phyloP scores from a whole-genome alignment of 2,329 filamentous ascomycete species.

The Penicillium vulpinum region DNA sequence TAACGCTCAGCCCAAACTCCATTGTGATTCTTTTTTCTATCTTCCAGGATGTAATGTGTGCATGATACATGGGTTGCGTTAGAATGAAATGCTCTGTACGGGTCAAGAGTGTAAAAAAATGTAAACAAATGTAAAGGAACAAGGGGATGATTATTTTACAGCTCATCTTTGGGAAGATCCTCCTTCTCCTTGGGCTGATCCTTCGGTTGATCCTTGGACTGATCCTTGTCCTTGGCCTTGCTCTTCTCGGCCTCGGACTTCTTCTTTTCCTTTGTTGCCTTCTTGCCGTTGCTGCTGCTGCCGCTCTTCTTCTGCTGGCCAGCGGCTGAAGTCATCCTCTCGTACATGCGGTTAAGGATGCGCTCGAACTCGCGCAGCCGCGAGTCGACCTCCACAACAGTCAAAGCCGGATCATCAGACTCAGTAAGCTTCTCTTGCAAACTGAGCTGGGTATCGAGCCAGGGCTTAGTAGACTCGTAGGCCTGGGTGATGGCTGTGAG shows the following conservation, averaged over 20 bases:
- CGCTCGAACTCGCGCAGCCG: slow-evolving; percentile 70
- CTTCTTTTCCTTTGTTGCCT: slow-evolving; percentile 31
- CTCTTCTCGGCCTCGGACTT: slow-evolving; percentile 33
- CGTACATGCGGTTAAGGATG: slow-evolving; percentile 37
- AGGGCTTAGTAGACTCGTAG: slow-evolving; percentile 64
- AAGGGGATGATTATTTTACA: slow-evolving; percentile 20
- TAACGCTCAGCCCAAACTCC: slow-evolving; percentile 17
- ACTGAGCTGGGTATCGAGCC: slow-evolving; percentile 71
- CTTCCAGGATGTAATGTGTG: slow-evolving; percentile 12
- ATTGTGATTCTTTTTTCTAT: slow-evolving; percentile 22
- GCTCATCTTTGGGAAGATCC: slow-evolving; percentile 35
- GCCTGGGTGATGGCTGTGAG: slow-evolving; percentile 64
- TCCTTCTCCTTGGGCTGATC: slow-evolving; percentile 26
- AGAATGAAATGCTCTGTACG: slow-evolving; percentile 19
- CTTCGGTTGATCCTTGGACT: slow-evolving; percentile 23
- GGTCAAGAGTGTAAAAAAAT: slow-evolving; percentile 4
- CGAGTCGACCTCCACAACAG: slow-evolving; percentile 68
- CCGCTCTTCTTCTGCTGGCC: slow-evolving; percentile 27
- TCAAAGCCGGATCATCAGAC: slow-evolving; percentile 73
- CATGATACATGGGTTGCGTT: slow-evolving; percentile 20
- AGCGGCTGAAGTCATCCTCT: slow-evolving; percentile 49
- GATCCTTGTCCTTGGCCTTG: slow-evolving; percentile 20
- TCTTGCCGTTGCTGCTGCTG: slow-evolving; percentile 22
- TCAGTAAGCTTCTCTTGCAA: slow-evolving; percentile 69
- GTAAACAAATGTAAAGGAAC: slow-evolving; percentile 11